Evolutionary conservation across 106 monocot genomes (phyloP).

Genomic region (Dendrobium officinale): DNA sequence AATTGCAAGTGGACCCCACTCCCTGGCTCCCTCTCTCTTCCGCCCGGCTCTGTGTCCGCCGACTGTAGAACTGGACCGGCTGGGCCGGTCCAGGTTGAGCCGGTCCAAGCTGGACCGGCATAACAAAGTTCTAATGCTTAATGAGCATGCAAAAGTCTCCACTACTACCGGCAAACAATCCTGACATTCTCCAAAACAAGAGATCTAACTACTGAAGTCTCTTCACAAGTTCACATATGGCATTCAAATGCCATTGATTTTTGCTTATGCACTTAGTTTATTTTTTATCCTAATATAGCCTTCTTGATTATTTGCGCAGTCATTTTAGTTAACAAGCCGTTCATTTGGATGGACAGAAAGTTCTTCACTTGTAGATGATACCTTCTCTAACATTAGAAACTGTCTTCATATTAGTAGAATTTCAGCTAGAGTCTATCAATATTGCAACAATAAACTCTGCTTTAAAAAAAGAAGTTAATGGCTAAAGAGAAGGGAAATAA

Average conservation of each 20-base stretch:
- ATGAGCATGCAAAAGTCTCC: neutral
- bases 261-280: neutral
- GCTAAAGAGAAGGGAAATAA: neutral
- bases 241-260: neutral
- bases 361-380: neutral
- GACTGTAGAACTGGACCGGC: too few species aligned
- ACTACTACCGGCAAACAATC: neutral
- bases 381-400: neutral
- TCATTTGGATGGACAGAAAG: neutral
- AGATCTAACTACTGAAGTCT: neutral
- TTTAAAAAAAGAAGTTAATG: neutral
- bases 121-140: neutral
- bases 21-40: too few species aligned
- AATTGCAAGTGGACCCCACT: too few species aligned
- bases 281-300: neutral
- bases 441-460: neutral
- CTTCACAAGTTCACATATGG: neutral
- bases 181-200: constrained; percentile 1
- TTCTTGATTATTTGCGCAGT: neutral
- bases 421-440: neutral
- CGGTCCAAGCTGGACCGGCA: too few species aligned
- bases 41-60: too few species aligned
- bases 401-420: neutral
- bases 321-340: neutral
- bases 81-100: too few species aligned